Evolutionary conservation across 2,329 filamentous ascomycete species (phyloP).

Genomic region (Botrytis pseudocinerea): DNA sequence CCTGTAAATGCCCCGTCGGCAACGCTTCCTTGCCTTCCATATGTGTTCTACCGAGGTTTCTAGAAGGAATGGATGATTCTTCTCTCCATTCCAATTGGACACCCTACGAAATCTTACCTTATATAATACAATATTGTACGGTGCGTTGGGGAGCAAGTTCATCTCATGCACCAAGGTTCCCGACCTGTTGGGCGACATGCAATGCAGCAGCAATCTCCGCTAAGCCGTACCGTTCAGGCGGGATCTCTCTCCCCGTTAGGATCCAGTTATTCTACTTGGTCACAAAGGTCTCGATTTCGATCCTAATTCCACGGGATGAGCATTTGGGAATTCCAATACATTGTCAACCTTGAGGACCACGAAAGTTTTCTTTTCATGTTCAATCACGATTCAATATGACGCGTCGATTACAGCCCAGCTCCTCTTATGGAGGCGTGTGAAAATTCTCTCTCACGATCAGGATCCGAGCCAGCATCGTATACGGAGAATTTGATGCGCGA

Average conservation of each 20-base stretch:
- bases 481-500: conserved; percentile 3
- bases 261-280: conserved; percentile 10
- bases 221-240: conserved; percentile 20
- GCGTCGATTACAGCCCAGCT: not conserved
- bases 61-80: conserved; percentile 21
- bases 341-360: not conserved
- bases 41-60: conserved; percentile 25
- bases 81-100: not conserved
- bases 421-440: conserved; percentile 5
- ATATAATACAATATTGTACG: conserved; percentile 4
- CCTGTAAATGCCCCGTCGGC: conserved; percentile 14
- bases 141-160: not conserved
- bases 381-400: not conserved
- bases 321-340: not conserved
- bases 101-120: conserved; percentile 17
- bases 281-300: conserved; percentile 15
- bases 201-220: conserved; percentile 23
- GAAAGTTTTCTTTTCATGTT: not conserved
- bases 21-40: conserved; percentile 20
- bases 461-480: conserved; percentile 3
- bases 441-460: not conserved
- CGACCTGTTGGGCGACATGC: conserved; percentile 21
- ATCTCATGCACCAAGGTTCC: conserved; percentile 20
- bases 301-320: not conserved
- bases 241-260: conserved; percentile 14